Evolutionary conservation across 345 rosid species (phyloP).

Genomic region (Brassica carinata): DNA sequence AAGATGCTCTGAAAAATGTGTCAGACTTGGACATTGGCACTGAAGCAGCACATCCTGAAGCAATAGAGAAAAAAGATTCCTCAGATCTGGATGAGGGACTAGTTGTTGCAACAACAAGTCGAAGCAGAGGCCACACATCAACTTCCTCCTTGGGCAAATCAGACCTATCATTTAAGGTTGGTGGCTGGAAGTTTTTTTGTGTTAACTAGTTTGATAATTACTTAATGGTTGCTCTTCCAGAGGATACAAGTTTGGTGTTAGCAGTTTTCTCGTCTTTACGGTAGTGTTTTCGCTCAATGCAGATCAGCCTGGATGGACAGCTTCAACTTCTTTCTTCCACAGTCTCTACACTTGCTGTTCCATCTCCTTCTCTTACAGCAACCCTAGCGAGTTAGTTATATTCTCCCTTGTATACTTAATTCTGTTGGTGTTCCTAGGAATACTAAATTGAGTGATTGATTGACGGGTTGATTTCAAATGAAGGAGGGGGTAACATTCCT

Average conservation of each 20-base stretch:
- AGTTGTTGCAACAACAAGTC: constrained; percentile 38
- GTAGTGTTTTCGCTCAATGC: constrained; percentile 43
- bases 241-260: constrained; percentile 25
- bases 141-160: constrained; percentile 38
- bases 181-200: constrained; percentile 34
- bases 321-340: constrained; percentile 96
- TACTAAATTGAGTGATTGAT: constrained; percentile 26
- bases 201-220: constrained; percentile 19
- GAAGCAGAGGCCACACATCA: constrained; percentile 46
- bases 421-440: constrained; percentile 8
- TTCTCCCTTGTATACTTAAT: constrained; percentile 31
- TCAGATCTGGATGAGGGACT: constrained; percentile 42
- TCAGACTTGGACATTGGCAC: constrained; percentile 32
- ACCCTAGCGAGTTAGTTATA: constrained; percentile 82
- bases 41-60: constrained; percentile 39
- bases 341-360: constrained; percentile 89
- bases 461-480: constrained; percentile 37
- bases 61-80: constrained; percentile 34
- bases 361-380: constrained; percentile 92
- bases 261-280: constrained; percentile 23
- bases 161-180: constrained; percentile 69
- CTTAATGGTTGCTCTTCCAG: constrained; percentile 23
- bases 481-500: constrained; percentile 93
- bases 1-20: constrained; percentile 48
- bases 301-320: constrained; percentile 82